Percentiles rank a stretch among this genome's conserved stretches.
phyloP scores from a whole-genome alignment of 1,139 yeast genomes.

The Pichia terricola region DNA sequence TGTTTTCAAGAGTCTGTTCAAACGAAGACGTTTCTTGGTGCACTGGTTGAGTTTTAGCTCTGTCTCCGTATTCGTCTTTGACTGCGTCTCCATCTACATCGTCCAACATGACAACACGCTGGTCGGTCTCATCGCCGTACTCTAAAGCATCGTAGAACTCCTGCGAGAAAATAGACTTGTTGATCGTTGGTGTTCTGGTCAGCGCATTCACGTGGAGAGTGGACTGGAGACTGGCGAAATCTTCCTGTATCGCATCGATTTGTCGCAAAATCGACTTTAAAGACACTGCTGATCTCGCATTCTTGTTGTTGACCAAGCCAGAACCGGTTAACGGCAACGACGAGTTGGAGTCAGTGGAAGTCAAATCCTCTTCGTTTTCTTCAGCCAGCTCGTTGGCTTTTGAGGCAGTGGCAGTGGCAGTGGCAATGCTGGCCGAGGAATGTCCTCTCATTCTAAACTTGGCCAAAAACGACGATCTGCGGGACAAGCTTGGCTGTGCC shows the following conservation, averaged over 20 bases:
- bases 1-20: background rate
- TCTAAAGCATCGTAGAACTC: conserved; percentile 69
- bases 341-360: too few species aligned
- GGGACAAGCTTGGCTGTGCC: too few species aligned
- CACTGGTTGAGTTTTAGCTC: background rate
- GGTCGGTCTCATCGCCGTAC: conserved; percentile 31
- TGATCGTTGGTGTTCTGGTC: conserved; percentile 21
- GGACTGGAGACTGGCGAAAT: background rate
- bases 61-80: background rate
- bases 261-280: background rate
- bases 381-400: too few species aligned
- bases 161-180: conserved; percentile 30
- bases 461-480: too few species aligned
- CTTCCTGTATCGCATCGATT: background rate
- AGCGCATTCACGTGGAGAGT: conserved; percentile 10
- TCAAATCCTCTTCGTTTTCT: too few species aligned
- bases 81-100: conserved; percentile 2
- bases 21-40: background rate
- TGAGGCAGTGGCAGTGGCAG: too few species aligned
- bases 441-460: too few species aligned
- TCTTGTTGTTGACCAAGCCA: background rate
- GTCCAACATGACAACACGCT: conserved; percentile 26
- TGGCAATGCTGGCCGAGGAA: too few species aligned
- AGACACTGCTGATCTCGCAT: background rate
- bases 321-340: background rate